Evolutionary conservation across 176 grass and related monocot species (phyloP).

Genomic region (Elymus sibiricus): DNA sequence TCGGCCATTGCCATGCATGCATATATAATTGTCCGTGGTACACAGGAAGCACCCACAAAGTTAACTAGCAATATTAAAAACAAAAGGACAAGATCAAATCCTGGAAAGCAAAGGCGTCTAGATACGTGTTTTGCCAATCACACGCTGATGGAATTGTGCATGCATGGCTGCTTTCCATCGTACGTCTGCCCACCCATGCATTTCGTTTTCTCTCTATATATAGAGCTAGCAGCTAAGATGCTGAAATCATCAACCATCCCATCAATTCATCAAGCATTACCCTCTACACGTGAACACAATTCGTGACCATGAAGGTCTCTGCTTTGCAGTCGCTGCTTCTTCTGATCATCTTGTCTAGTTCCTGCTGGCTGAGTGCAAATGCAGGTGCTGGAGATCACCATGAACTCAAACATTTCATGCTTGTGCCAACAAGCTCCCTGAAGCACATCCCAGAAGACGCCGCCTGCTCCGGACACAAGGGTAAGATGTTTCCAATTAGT

Average conservation of each 20-base stretch:
- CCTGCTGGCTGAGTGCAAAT: not conserved
- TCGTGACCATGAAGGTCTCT: not conserved
- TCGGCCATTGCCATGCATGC: no score
- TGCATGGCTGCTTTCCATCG: not conserved
- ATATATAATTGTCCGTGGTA: no score
- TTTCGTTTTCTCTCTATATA: not conserved
- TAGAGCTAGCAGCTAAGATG: not conserved
- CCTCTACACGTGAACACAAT: not conserved
- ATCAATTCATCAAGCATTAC: not conserved
- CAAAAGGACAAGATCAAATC: no score
- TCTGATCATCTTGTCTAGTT: not conserved
- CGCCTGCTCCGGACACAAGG: no score
- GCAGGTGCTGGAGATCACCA: not conserved
- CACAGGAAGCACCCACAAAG: no score
- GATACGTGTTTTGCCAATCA: not conserved
- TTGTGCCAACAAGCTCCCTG: no score
- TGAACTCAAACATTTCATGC: not conserved
- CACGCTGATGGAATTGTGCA: not conserved
- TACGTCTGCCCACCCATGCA: not conserved
- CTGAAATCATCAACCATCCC: not conserved
- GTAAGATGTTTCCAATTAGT: not conserved
- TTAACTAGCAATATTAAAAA: no score
- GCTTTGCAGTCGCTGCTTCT: not conserved
- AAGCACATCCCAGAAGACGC: no score
- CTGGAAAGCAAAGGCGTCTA: not conserved